Percentiles rank a stretch among this genome's conserved stretches.
These are phyloP conservation scores for Leccinellum luteum DNA, from an alignment of 768 basidiomycete genomes.

Conservation along the genomic window DNA sequence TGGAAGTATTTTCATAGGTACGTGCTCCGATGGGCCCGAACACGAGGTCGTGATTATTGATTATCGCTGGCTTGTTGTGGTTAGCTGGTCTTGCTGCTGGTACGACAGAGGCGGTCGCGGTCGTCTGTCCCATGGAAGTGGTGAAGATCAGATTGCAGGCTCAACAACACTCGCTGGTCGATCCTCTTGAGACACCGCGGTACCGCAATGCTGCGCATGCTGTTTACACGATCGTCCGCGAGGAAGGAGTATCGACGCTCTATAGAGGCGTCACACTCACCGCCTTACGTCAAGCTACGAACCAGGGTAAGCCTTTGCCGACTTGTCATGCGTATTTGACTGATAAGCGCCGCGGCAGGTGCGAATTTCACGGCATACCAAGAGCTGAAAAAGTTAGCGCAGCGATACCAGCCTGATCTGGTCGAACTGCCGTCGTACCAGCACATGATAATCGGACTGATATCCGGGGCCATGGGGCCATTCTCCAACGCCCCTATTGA, in stretches of 20 bases:
- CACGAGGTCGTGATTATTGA: not conserved
- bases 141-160: conserved; percentile 98
- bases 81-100: conserved; percentile 93
- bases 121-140: conserved; percentile 99
- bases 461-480: conserved; percentile 97
- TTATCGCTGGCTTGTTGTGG: not conserved
- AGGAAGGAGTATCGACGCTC: conserved; percentile 81
- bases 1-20: conserved; percentile 84
- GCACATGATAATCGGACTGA: conserved; percentile 90
- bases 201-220: conserved; percentile 98
- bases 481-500: conserved; percentile 97
- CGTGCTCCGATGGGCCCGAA: conserved; percentile 20
- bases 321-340: conserved; percentile 7
- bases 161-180: conserved; percentile 94
- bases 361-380: conserved; percentile 99
- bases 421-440: conserved; percentile 88
- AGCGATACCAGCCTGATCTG: conserved; percentile 74
- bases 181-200: conserved; percentile 88
- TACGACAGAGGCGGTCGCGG: conserved; percentile 89
- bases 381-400: conserved; percentile 85
- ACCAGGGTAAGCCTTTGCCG: conserved; percentile 64
- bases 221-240: conserved; percentile 88
- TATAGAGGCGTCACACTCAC: conserved; percentile 95
- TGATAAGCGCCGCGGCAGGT: conserved; percentile 44
- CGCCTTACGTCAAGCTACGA: conserved; percentile 94